phyloP scores from a whole-genome alignment of 805 yeast genomes.

The Myxozyma monticola region DNA sequence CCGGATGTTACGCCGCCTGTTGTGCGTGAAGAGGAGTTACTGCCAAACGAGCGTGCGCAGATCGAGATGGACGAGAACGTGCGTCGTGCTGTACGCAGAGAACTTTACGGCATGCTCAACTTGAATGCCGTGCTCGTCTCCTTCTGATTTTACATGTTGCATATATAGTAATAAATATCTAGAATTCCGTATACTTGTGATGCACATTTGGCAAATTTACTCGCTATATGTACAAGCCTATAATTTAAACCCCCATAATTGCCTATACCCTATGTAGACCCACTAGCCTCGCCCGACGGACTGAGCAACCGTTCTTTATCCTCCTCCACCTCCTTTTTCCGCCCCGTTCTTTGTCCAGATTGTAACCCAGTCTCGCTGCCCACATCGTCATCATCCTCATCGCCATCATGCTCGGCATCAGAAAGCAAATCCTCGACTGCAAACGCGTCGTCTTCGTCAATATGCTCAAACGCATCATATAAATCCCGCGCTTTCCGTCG shows the following conservation, averaged over 20 bases:
- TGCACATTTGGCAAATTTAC: too few relatives aligned
- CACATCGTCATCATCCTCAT: conserved; percentile 12
- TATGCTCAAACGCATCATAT: conserved; percentile 30
- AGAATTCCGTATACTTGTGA: too few relatives aligned
- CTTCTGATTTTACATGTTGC: conserved; percentile 4
- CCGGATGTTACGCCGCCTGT: neutral
- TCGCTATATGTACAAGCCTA: too few relatives aligned
- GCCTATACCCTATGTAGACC: too few relatives aligned
- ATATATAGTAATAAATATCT: too few relatives aligned
- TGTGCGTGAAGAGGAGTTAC: neutral
- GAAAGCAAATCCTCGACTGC: conserved; percentile 26
- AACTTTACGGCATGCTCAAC: conserved; percentile 23
- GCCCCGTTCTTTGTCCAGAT: conserved; percentile 2
- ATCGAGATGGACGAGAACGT: conserved; percentile 12
- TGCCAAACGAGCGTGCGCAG: conserved; percentile 1
- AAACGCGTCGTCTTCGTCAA: conserved; percentile 29
- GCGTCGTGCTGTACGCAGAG: conserved; percentile 19
- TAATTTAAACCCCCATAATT: too few relatives aligned
- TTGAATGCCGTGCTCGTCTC: conserved; percentile 22
- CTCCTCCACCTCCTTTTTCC: conserved; percentile 7
- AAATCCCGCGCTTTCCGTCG: conserved; percentile 27
- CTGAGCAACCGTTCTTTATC: conserved; percentile 13
- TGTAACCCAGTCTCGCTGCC: too few relatives aligned
- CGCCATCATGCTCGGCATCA: conserved; percentile 24
- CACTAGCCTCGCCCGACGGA: conserved; percentile 5